Conservation (phyloP, 176 grass and related monocot genomes). For the Oryza rufipogon region DNA sequence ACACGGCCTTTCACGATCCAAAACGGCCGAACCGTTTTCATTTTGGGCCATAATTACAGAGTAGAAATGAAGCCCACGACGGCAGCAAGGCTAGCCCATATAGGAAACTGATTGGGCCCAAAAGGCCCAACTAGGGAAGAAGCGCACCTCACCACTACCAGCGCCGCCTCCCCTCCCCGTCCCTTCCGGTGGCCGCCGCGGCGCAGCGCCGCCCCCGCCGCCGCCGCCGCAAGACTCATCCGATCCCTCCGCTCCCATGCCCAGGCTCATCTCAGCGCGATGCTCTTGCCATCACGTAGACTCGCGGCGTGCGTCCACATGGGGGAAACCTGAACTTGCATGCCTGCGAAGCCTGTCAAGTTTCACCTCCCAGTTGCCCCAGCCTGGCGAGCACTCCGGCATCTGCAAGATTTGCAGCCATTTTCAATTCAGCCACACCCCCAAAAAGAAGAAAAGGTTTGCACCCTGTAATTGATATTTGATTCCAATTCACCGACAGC, state of each 20-base stretch:
- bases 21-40: too few relatives aligned
- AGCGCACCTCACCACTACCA: not conserved
- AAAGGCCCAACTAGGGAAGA: not conserved
- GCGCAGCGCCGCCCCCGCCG: too few relatives aligned
- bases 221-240: too few relatives aligned
- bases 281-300: not conserved
- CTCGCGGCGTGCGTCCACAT: not conserved
- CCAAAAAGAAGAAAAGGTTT: not conserved
- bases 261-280: too few relatives aligned
- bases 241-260: too few relatives aligned
- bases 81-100: too few relatives aligned
- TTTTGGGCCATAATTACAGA: too few relatives aligned
- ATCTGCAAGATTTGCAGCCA: not conserved
- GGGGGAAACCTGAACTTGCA: not conserved
- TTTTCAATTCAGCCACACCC: not conserved
- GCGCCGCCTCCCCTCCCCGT: not conserved
- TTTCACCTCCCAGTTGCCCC: constrained; percentile 1
- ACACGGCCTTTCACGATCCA: too few relatives aligned
- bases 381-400: constrained; percentile 27
- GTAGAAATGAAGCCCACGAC: too few relatives aligned
- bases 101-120: not conserved
- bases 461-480: not conserved
- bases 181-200: not conserved
- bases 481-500: constrained; percentile 19
- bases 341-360: not conserved